These are phyloP conservation scores for Leucogyrophana mollusca DNA, from an alignment of 768 basidiomycete species.

Conservation along the genomic window DNA sequence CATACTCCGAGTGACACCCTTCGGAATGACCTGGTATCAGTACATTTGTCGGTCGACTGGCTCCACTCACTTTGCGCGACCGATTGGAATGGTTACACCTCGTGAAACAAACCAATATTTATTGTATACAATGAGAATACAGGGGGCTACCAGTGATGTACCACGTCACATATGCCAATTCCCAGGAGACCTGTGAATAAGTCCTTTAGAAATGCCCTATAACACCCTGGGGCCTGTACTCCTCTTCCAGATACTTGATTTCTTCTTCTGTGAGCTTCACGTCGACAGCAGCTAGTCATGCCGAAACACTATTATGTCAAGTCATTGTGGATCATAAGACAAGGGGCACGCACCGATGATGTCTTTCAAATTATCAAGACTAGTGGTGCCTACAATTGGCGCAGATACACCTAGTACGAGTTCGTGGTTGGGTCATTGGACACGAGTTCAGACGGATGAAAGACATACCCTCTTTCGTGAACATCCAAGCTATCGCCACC, in stretches of 20 bases:
- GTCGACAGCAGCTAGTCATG: conserved; percentile 30
- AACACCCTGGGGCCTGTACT: conserved; percentile 40
- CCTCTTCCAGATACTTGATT: conserved; percentile 42
- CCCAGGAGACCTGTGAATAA: no score
- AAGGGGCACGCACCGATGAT: conserved; percentile 30
- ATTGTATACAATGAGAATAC: no score
- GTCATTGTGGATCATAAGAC: conserved; percentile 6
- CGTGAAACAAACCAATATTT: no score
- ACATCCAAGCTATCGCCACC: conserved; percentile 40
- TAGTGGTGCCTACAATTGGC: conserved; percentile 46
- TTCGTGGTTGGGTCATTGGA: background rate
- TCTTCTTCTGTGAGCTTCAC: conserved; percentile 49
- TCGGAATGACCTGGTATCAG: no score
- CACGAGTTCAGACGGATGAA: no score
- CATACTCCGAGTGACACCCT: no score
- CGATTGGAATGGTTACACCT: no score
- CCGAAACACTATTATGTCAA: background rate
- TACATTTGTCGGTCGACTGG: no score
- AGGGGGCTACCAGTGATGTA: no score
- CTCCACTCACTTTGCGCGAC: no score
- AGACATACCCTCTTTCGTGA: conserved; percentile 28
- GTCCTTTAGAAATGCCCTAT: conserved; percentile 38
- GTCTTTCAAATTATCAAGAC: conserved; percentile 37
- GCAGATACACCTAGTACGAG: conserved; percentile 31
- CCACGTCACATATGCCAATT: no score